Evolutionary conservation across 345 rosid genomes (phyloP), one percentile per base, ranked within the genome.

Genomic region (Eucalyptus decipiens): DNA sequence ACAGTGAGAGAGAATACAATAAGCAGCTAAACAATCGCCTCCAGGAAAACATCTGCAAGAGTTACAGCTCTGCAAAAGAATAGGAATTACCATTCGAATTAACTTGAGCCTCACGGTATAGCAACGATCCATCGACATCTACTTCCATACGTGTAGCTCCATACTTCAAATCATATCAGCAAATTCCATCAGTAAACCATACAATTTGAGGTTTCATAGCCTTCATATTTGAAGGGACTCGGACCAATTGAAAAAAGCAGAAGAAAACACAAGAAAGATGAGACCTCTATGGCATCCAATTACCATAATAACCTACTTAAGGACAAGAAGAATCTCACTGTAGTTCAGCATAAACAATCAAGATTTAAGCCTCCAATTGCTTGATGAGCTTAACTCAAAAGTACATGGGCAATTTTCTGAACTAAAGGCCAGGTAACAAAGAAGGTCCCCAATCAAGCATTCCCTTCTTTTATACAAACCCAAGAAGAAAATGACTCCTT

Each of bases 81-180:
- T 81, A 81, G 54, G 23, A 42, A n/a, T 85, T 91, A 96, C 99
- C 93, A 86, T 94, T 95, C 14, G 92, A 87, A 91, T 90, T 93
- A 67, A 37, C 88, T 90, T 95, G 98, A 88, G 95, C 92, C 90
- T 90, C 92, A 42, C 98, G 99, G 88, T 94, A 95, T 9, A 97
- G 91, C 60, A 97, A 88, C 49, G 99, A 92, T n/a, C 99, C 99
- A 90, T 96, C 98, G 76, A 90, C 91, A 92, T 95, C 97, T 48
- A 98, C 99, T 92, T 95, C 96, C 93, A 98, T 94, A 92, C 95
- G 95, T 1, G 98, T 95, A 37, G 97, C 95, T 88, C 99, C 98
- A 93, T 91, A 94, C 99, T 97, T 90, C 60, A 81, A 34, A 81
- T 45, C 32, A 88, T n/a, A 85, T 52, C 28, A 80, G 24, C 56